Evolutionary conservation across 139 green algal species (phyloP).

Genomic region (Chlorella sp.): DNA sequence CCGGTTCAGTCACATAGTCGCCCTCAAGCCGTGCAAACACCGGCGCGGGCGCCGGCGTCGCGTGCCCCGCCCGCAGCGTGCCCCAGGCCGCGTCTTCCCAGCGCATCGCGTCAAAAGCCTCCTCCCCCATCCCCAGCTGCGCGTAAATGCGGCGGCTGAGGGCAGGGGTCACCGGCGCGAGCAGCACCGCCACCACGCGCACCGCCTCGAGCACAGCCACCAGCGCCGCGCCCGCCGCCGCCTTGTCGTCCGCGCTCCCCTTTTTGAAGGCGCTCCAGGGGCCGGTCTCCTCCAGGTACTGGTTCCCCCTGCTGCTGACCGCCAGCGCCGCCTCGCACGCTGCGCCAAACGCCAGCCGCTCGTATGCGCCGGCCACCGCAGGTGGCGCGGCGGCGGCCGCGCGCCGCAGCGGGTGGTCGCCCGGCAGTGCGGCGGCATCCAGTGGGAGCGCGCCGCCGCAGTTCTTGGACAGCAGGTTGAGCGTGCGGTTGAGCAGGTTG

Average conservation of each 20-base stretch:
- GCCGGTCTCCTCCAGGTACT: constrained; percentile 79
- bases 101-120: constrained; percentile 43
- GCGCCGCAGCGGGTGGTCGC: constrained; percentile 60
- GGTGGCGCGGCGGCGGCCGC: constrained; percentile 44
- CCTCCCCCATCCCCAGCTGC: constrained; percentile 77
- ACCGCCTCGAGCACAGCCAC: constrained; percentile 85
- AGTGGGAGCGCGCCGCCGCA: constrained; percentile 52
- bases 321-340: constrained; percentile 71
- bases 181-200: constrained; percentile 83
- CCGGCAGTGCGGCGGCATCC: constrained; percentile 36
- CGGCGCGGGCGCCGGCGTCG: constrained; percentile 61
- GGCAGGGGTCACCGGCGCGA: constrained; percentile 82
- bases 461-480: constrained; percentile 86
- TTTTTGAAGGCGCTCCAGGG: constrained; percentile 85
- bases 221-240: constrained; percentile 68
- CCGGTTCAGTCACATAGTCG: constrained; percentile 45
- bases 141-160: constrained; percentile 74
- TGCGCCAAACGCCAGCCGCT: constrained; percentile 65
- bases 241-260: constrained; percentile 76
- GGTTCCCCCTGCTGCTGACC: constrained; percentile 80
- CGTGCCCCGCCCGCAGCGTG: constrained; percentile 60
- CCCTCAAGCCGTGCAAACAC: constrained; percentile 87
- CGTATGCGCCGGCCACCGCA: constrained; percentile 61
- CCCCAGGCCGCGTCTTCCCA: constrained; percentile 83
- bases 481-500: constrained; percentile 95